Base-by-base conservation (phyloP, 495 filamentous ascomycete genomes). In the Poronia punctata region DNA sequence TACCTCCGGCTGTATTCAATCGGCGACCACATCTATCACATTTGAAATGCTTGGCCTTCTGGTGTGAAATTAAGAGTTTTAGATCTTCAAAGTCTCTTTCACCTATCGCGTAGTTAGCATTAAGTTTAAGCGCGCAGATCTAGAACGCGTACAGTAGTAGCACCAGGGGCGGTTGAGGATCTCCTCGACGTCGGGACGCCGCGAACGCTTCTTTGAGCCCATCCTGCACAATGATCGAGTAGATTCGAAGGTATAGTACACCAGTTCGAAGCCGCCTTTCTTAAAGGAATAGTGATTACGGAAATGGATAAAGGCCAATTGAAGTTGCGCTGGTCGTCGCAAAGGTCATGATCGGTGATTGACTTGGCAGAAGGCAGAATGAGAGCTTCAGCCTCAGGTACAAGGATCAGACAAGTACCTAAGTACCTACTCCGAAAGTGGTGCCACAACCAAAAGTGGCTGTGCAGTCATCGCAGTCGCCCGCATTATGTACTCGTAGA, bases 41-140 rank as follows among this genome's bases (percentile, higher is more conserved):
- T 59, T 93, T 95, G 76, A 93, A 97, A 61, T 98, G 92, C 65
- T 96, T 97, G 15, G 92, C 89, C 60, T 95, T 96, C 57, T 97
- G 93, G 65, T 98, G 92, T 36, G 83, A 83, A 46, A 95, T 93
- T 34, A 98, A 78, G 43, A 97, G 87, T 66, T 93, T 94, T 9
- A 96, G 62, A 62, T 97, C 92, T 57, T 96, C 89, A 50, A 98
- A 98, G 65, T 96, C 92, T 63, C 90, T 80, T 67, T 97, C 92
- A 67, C 74, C 74, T 73, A 30, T 9, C 1, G 59, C 38, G 30
- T 43, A 19, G 23, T 32, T 4, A 21, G 35, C 17, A 15, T 7
- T 20, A 40, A 34, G 14, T 29, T 17, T n/a, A 32, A 16, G 26
- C 12, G 7, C 27, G 38, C 15, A n/a, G 19, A 7, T 27, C n/a